These are phyloP conservation scores for Blumeria graminis DNA, from an alignment of 2,329 filamentous ascomycete genomes.

Conservation along the genomic window DNA sequence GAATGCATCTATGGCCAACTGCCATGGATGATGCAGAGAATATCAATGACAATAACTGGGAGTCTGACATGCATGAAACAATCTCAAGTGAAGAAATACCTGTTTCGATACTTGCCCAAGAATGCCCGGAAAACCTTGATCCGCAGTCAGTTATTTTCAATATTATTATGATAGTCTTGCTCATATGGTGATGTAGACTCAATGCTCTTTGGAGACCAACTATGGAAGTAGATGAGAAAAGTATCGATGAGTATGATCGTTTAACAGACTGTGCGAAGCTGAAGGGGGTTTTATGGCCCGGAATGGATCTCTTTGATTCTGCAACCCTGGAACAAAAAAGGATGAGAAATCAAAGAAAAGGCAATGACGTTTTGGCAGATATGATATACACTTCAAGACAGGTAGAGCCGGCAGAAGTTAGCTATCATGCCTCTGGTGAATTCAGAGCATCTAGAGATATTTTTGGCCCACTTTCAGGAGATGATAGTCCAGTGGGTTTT, in stretches of 20 bases:
- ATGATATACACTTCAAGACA: constrained; percentile 39
- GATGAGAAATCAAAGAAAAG: constrained; percentile 58
- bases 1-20: constrained; percentile 13
- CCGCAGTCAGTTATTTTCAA: constrained; percentile 7
- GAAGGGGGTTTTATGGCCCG: constrained; percentile 52
- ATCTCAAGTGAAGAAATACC: constrained; percentile 11
- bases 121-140: constrained; percentile 5
- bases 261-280: constrained; percentile 19
- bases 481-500: constrained; percentile 24
- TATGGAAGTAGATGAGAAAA: constrained; percentile 4
- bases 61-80: constrained; percentile 6
- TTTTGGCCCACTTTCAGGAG: constrained; percentile 32
- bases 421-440: constrained; percentile 30
- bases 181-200: constrained; percentile 4
- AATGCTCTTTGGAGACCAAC: constrained; percentile 9
- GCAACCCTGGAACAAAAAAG: constrained; percentile 49
- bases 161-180: too few relatives aligned
- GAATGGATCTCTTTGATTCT: constrained; percentile 64
- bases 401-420: constrained; percentile 38
- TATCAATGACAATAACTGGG: constrained; percentile 7
- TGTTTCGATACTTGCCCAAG: constrained; percentile 9
- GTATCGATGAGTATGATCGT: constrained; percentile 6
- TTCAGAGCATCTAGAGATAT: constrained; percentile 30
- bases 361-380: constrained; percentile 40
- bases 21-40: constrained; percentile 1